Conservation (phyloP, 768 basidiomycete genomes). For the Harrya chromipes region DNA sequence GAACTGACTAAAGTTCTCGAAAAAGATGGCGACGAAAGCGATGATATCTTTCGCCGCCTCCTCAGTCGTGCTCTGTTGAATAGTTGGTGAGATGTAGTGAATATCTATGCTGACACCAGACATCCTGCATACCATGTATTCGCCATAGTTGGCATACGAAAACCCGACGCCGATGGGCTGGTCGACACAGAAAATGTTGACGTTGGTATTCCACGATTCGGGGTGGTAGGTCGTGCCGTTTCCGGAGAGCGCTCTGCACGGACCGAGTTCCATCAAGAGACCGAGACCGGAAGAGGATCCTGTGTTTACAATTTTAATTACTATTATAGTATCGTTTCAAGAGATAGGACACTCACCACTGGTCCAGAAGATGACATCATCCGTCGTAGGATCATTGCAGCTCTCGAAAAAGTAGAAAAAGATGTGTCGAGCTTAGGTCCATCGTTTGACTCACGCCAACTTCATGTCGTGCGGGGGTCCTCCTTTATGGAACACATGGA, state of each 20-base stretch:
- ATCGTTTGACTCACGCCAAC: no score
- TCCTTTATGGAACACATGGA: no score
- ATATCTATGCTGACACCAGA: background rate
- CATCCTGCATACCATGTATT: conserved; percentile 34
- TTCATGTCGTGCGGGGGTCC: no score
- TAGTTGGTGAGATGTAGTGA: background rate
- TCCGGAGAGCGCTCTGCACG: conserved; percentile 57
- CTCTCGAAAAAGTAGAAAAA: conserved; percentile 81
- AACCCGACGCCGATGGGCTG: conserved; percentile 47
- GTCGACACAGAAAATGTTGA: conserved; percentile 47
- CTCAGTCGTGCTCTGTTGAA: conserved; percentile 52
- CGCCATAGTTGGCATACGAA: conserved; percentile 43
- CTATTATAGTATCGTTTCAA: no score
- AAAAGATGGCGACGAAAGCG: conserved; percentile 69
- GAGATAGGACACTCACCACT: conserved; percentile 40
- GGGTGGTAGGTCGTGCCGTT: conserved; percentile 53
- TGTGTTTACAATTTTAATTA: background rate
- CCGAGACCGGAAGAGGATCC: conserved; percentile 56
- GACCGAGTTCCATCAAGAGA: conserved; percentile 72
- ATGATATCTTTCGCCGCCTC: conserved; percentile 70
- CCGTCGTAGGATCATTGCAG: conserved; percentile 51
- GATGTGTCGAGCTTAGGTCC: conserved; percentile 59
- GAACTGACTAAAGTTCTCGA: conserved; percentile 69
- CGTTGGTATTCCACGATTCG: conserved; percentile 66
- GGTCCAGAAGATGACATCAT: conserved; percentile 60